Conservation (phyloP, 2,329 filamentous ascomycete genomes). For the Xylaria arbuscula region DNA sequence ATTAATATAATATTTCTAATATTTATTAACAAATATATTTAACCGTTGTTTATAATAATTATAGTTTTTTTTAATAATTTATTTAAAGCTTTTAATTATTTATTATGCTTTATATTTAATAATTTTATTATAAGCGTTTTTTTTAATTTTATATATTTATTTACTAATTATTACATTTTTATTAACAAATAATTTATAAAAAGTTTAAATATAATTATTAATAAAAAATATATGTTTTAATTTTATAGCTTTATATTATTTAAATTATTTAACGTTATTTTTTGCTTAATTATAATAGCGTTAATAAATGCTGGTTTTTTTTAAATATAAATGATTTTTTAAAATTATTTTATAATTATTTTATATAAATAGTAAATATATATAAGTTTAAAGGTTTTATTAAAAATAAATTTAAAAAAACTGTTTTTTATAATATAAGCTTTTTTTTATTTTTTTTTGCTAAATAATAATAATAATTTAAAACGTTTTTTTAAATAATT, state of each 20-base stretch:
- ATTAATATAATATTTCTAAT: background rate
- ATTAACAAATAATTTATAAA: background rate
- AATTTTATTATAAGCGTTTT: background rate
- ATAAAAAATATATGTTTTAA: background rate
- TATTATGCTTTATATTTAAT: background rate
- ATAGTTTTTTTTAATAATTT: background rate
- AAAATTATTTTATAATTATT: background rate
- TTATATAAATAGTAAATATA: background rate
- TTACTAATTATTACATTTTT: background rate
- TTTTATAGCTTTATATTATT: conserved; percentile 1
- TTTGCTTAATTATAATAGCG: background rate
- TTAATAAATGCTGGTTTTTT: background rate
- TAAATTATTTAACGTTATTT: background rate
- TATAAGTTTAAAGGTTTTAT: background rate
- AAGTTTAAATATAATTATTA: background rate
- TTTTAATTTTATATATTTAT: background rate
- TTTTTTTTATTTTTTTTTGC: background rate
- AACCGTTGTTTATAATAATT: too few species aligned
- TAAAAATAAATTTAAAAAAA: background rate
- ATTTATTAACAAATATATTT: too few species aligned
- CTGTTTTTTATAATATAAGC: background rate
- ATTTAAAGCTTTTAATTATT: conserved; percentile 3
- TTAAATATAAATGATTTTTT: background rate
- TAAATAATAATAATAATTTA: background rate
- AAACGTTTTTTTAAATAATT: background rate